These are phyloP conservation scores for Dryas drummondii DNA, from an alignment of 306 rosid genomes.

Conservation along the genomic window DNA sequence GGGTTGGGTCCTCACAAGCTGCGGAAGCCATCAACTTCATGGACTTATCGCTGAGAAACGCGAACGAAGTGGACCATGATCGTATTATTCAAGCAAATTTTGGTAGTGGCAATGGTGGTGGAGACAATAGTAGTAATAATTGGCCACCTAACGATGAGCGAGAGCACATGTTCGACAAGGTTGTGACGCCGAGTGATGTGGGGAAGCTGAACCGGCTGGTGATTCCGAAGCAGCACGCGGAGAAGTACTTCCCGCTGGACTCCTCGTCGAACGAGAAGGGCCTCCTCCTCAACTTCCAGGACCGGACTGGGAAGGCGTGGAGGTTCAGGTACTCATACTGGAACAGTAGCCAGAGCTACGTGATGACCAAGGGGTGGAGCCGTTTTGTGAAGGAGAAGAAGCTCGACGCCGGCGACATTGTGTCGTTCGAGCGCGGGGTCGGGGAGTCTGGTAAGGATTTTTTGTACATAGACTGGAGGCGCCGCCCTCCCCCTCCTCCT, in stretches of 20 bases:
- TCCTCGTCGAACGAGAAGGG: slow-evolving; percentile 61
- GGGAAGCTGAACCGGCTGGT: slow-evolving; percentile 89
- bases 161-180: slow-evolving; percentile 90
- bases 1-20: background rate
- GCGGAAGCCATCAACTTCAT: slow-evolving; percentile 23
- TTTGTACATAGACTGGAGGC: slow-evolving; percentile 73
- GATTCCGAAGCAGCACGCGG: slow-evolving; percentile 83
- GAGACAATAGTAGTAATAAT: background rate
- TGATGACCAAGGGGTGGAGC: slow-evolving; percentile 95
- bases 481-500: slow-evolving; percentile 33
- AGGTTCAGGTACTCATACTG: slow-evolving; percentile 87
- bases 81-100: background rate
- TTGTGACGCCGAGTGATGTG: slow-evolving; percentile 87
- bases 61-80: background rate
- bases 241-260: slow-evolving; percentile 75
- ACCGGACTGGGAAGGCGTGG: slow-evolving; percentile 70
- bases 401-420: slow-evolving; percentile 81
- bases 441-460: slow-evolving; percentile 39
- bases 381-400: slow-evolving; percentile 87
- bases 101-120: background rate
- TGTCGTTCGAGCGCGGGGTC: slow-evolving; percentile 65
- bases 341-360: slow-evolving; percentile 95
- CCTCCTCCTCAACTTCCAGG: slow-evolving; percentile 62
- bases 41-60: slow-evolving; percentile 7
- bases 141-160: slow-evolving; percentile 36